Conservation (phyloP, 2,329 filamentous ascomycete genomes). For the Karstenula rhodostoma region DNA sequence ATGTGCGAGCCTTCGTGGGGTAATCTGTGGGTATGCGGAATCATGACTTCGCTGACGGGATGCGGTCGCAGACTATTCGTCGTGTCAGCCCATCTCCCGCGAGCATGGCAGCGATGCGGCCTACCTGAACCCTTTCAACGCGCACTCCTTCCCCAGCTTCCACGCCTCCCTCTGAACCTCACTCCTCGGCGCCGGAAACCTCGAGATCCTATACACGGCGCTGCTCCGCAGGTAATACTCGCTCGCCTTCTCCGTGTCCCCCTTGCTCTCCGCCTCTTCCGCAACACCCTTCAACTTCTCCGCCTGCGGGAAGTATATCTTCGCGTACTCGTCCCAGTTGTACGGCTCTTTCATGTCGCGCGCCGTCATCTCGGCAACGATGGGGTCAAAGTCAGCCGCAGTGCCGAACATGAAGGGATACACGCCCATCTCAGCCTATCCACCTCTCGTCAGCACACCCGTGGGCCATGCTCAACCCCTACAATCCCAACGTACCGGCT, state of each 20-base stretch:
- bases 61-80: conserved; percentile 47
- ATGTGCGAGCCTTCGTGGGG: conserved; percentile 64
- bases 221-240: conserved; percentile 65
- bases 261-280: conserved; percentile 58
- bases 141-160: conserved; percentile 69
- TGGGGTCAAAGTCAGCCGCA: conserved; percentile 72
- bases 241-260: conserved; percentile 63
- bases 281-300: conserved; percentile 64
- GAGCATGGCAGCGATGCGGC: neutral
- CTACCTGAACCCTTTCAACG: conserved; percentile 61
- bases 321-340: conserved; percentile 69
- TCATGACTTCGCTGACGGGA: conserved; percentile 68
- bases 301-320: conserved; percentile 67
- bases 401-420: conserved; percentile 79
- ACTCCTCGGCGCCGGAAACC: conserved; percentile 67
- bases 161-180: conserved; percentile 68
- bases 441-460: neutral
- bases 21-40: conserved; percentile 65
- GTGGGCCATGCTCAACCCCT: too few relatives aligned
- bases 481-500: conserved; percentile 59
- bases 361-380: conserved; percentile 70
- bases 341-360: conserved; percentile 71
- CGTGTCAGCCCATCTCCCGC: neutral
- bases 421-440: conserved; percentile 61
- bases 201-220: conserved; percentile 75